phyloP scores from a whole-genome alignment of 495 filamentous ascomycete genomes.

The Lasiosphaeria ovina region DNA sequence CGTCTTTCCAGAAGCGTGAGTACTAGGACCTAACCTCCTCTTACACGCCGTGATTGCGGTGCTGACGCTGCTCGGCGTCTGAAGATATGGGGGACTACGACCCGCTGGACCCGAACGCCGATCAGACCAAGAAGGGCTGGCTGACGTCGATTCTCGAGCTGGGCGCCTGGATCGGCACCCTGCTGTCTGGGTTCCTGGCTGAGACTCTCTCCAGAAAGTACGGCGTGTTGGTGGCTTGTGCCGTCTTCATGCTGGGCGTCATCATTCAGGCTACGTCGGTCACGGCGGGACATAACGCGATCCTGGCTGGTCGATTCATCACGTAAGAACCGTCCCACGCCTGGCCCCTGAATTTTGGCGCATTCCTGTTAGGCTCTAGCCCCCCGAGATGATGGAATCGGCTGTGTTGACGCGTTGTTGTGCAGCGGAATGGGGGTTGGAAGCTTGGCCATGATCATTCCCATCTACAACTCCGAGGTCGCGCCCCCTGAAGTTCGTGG shows the following conservation, averaged over 20 bases:
- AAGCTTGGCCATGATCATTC: slow-evolving; percentile 63
- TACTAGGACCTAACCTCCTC: slow-evolving; percentile 1
- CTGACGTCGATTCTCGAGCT: slow-evolving; percentile 78
- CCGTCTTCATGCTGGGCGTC: slow-evolving; percentile 77
- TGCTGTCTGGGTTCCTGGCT: slow-evolving; percentile 72
- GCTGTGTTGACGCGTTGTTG: too few species aligned
- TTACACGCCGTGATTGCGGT: not conserved
- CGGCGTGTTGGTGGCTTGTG: slow-evolving; percentile 66
- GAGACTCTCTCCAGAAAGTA: slow-evolving; percentile 73
- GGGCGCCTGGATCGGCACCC: slow-evolving; percentile 76
- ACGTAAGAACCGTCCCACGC: slow-evolving; percentile 41
- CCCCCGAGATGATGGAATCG: too few species aligned
- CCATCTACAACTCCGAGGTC: slow-evolving; percentile 70
- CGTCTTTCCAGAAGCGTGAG: slow-evolving; percentile 49
- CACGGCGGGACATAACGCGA: slow-evolving; percentile 51
- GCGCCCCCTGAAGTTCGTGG: slow-evolving; percentile 61
- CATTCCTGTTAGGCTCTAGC: not conserved
- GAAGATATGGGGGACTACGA: slow-evolving; percentile 65
- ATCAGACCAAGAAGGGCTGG: slow-evolving; percentile 72
- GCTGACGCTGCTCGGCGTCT: not conserved
- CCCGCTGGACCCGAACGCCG: slow-evolving; percentile 37
- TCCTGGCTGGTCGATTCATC: slow-evolving; percentile 73
- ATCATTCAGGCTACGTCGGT: slow-evolving; percentile 67
- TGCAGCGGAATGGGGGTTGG: slow-evolving; percentile 65
- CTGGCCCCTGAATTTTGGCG: not conserved